Conservation (phyloP, 305 asterid genomes). For the Caryopteris hybrid region DNA sequence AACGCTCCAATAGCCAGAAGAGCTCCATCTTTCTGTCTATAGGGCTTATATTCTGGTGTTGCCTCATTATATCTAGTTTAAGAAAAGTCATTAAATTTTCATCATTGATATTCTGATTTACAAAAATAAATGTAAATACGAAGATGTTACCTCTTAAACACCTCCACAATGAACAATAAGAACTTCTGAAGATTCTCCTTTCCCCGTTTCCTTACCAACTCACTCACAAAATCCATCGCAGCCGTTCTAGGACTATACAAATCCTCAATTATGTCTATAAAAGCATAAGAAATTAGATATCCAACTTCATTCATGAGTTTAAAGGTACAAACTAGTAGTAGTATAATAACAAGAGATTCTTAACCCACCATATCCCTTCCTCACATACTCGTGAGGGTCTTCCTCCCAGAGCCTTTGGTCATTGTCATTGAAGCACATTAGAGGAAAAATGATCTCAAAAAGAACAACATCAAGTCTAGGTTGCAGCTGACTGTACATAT, state of each 20-base stretch:
- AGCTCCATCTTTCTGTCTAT: conserved; percentile 96
- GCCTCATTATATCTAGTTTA: conserved; percentile 71
- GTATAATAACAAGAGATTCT: not conserved
- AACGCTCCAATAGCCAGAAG: conserved; percentile 97
- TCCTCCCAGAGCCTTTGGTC: conserved; percentile 99
- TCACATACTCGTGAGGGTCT: conserved; percentile 98
- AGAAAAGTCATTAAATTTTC: conserved; percentile 15
- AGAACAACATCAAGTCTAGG: conserved; percentile 83
- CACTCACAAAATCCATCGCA: conserved; percentile 99
- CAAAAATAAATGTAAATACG: not conserved
- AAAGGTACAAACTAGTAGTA: not conserved
- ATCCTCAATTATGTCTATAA: conserved; percentile 94
- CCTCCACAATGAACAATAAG: conserved; percentile 78
- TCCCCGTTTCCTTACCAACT: conserved; percentile 96
- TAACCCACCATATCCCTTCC: conserved; percentile 96
- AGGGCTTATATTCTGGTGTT: conserved; percentile 63
- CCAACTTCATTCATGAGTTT: conserved; percentile 4
- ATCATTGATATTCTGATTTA: not conserved
- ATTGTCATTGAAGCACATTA: conserved; percentile 94
- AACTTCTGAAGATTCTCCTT: conserved; percentile 97
- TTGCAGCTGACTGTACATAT: conserved; percentile 81
- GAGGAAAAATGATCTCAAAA: conserved; percentile 89
- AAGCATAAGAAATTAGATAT: conserved; percentile 6
- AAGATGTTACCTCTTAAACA: conserved; percentile 69
- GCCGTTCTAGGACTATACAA: conserved; percentile 98